Percentiles rank a stretch among this genome's conserved stretches.
Conservation (phyloP, 2,329 filamentous ascomycete genomes). For the Talaromyces sp. region DNA sequence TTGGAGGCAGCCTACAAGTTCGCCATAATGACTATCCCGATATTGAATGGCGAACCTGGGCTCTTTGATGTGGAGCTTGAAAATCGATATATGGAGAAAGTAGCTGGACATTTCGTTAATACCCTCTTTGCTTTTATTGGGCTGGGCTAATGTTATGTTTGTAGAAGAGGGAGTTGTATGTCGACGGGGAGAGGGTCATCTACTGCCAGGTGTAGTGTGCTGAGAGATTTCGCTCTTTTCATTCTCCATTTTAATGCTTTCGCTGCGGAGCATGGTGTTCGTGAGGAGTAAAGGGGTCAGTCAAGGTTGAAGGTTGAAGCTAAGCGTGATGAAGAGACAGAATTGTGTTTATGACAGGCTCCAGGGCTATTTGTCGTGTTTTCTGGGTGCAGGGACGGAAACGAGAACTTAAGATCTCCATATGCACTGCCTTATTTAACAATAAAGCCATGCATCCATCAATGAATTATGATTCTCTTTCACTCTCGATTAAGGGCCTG, state of each 20-base stretch:
- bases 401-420: not conserved
- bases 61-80: conserved; percentile 30
- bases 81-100: no score
- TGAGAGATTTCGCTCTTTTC: conserved; percentile 76
- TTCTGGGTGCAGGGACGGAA: no score
- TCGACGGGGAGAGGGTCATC: conserved; percentile 65
- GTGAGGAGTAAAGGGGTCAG: conserved; percentile 19
- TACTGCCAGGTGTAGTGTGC: conserved; percentile 64
- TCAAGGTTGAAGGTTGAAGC: not conserved
- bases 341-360: conserved; percentile 6
- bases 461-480: conserved; percentile 2
- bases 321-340: not conserved
- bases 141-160: no score
- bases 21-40: conserved; percentile 34
- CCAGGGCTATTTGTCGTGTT: no score
- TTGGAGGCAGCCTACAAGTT: conserved; percentile 33
- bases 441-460: conserved; percentile 19
- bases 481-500: not conserved
- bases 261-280: conserved; percentile 65
- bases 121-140: no score
- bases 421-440: conserved; percentile 1
- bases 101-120: no score
- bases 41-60: conserved; percentile 28
- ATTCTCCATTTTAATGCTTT: conserved; percentile 71
- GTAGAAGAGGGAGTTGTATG: conserved; percentile 42